A percentile compares a stretch with the other conserved stretches of the same genome.
Conservation (phyloP, 208 protist species). For the Leishmania arabica region DNA sequence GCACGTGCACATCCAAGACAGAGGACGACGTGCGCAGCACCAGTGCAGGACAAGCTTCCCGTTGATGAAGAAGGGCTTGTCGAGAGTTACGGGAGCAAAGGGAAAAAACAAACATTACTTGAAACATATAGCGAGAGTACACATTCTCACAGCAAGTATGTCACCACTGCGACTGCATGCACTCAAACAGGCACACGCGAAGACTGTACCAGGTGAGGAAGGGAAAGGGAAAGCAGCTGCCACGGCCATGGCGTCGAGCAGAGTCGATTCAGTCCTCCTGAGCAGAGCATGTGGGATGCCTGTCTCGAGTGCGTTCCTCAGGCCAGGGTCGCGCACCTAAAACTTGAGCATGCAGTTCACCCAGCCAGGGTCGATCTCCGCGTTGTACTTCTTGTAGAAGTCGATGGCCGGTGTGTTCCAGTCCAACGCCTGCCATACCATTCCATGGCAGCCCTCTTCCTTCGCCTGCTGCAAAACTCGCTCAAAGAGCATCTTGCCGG, state of each 20-base stretch:
- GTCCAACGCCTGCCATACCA: conserved; percentile 64
- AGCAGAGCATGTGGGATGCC: not conserved
- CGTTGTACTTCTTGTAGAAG: conserved; percentile 54
- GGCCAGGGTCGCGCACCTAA: conserved; percentile 1
- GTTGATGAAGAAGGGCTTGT: conserved; percentile 3
- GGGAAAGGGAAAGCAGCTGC: not conserved
- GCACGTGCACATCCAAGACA: not conserved
- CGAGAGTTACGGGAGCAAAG: not conserved
- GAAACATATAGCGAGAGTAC: not conserved
- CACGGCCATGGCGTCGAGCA: not conserved
- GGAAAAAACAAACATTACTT: not conserved
- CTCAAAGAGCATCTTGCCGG: conserved; percentile 46
- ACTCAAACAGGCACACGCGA: not conserved
- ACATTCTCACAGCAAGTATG: not conserved
- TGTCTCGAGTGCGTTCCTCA: not conserved
- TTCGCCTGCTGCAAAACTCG: conserved; percentile 42
- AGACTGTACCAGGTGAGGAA: not conserved
- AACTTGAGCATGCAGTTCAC: conserved; percentile 57
- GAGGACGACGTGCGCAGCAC: not conserved
- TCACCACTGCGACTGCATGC: not conserved
- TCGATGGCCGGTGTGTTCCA: conserved; percentile 53
- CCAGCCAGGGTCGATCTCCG: conserved; percentile 45
- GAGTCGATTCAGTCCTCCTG: not conserved
- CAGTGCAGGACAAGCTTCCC: not conserved
- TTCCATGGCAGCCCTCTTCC: conserved; percentile 43